Evolutionary conservation across 2,329 filamentous ascomycete genomes (phyloP).

Genomic region (Nigrospora osmanthi): DNA sequence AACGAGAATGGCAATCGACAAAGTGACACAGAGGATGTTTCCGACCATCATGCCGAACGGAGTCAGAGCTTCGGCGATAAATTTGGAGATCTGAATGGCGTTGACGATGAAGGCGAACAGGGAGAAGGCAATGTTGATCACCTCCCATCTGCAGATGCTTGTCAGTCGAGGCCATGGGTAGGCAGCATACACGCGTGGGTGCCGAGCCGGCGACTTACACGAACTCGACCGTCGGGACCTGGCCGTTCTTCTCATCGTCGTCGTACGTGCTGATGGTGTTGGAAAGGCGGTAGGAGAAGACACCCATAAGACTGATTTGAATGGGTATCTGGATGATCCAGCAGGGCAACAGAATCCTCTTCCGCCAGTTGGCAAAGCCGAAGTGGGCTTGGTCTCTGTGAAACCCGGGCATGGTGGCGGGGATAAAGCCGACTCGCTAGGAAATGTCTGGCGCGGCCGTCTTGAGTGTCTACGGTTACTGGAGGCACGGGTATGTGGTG

Average conservation of each 20-base stretch:
- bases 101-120: conserved; percentile 37
- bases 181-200: not conserved
- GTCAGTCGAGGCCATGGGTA: not conserved
- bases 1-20: conserved; percentile 36
- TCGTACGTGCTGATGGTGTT: conserved; percentile 34
- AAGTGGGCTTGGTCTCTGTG: conserved; percentile 46
- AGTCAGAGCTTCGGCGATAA: conserved; percentile 41
- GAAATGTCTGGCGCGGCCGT: not conserved
- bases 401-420: conserved; percentile 25
- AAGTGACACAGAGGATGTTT: conserved; percentile 40
- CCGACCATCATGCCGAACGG: conserved; percentile 46
- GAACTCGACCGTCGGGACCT: conserved; percentile 37
- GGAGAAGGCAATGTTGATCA: conserved; percentile 41
- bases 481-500: too few relatives aligned
- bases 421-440: not conserved
- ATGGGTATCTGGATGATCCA: conserved; percentile 42
- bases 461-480: too few relatives aligned
- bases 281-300: conserved; percentile 46
- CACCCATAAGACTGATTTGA: conserved; percentile 36
- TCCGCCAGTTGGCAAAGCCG: conserved; percentile 42
- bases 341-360: conserved; percentile 36
- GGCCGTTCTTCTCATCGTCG: conserved; percentile 28
- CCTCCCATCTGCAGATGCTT: conserved; percentile 38
- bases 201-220: conserved; percentile 32
- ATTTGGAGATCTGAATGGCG: conserved; percentile 37